A percentile compares a stretch with the other conserved stretches of the same genome.
phyloP scores from a whole-genome alignment of 2,329 filamentous ascomycete genomes.

The Hypoxylon sp. region DNA sequence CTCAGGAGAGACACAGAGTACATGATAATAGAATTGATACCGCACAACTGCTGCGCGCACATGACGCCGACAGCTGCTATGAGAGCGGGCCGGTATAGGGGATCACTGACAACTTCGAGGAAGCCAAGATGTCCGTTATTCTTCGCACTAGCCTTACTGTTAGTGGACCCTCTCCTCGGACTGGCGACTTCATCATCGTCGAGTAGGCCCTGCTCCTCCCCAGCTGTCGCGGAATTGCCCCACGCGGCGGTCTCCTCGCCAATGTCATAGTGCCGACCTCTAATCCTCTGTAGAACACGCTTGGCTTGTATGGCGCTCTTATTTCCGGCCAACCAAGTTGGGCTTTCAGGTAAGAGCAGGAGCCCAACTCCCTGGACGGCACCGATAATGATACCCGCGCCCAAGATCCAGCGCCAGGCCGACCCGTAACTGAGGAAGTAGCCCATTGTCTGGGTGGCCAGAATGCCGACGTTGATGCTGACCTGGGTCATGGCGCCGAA shows the following conservation, averaged over 20 bases:
- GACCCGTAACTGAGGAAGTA: constrained; percentile 86
- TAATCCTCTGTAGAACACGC: constrained; percentile 77
- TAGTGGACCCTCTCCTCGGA: constrained; percentile 42
- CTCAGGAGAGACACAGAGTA: constrained; percentile 93
- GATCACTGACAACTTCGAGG: constrained; percentile 73
- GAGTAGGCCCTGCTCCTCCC: constrained; percentile 80
- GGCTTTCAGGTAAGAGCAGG: constrained; percentile 86
- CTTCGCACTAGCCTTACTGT: constrained; percentile 44
- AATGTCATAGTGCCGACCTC: constrained; percentile 77
- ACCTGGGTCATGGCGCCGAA: constrained; percentile 91
- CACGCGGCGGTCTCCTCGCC: constrained; percentile 77
- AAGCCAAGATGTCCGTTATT: constrained; percentile 66
- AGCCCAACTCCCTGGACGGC: constrained; percentile 76
- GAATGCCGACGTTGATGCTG: constrained; percentile 91
- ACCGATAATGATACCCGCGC: constrained; percentile 76
- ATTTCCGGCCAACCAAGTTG: constrained; percentile 83
- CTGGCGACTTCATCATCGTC: constrained; percentile 53
- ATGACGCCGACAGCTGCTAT: constrained; percentile 90
- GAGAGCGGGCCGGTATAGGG: constrained; percentile 77
- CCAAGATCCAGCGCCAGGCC: constrained; percentile 87
- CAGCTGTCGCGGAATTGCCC: constrained; percentile 59
- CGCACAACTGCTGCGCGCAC: constrained; percentile 91
- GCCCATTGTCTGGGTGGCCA: constrained; percentile 84
- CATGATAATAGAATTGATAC: constrained; percentile 98
- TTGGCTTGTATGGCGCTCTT: constrained; percentile 72